Evolutionary conservation across 2,329 filamentous ascomycete species (phyloP).

Genomic region (Colletotrichum plurivorum): DNA sequence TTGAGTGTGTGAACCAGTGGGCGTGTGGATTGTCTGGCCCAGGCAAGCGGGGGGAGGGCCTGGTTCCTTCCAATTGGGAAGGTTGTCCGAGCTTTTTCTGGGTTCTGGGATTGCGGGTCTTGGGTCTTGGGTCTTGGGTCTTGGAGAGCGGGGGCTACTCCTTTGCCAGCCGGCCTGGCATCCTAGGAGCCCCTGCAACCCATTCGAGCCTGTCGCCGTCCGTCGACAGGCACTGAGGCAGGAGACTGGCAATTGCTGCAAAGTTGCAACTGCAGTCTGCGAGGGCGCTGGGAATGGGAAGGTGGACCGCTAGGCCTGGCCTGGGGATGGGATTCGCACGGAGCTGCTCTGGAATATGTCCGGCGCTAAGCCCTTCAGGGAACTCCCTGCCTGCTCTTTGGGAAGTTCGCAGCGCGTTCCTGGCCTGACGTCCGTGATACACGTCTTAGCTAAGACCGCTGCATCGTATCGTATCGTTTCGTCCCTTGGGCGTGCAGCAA

Average conservation of each 20-base stretch:
- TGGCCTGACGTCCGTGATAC: slow-evolving; percentile 35
- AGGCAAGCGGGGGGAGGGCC: slow-evolving; percentile 33
- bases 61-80: slow-evolving; percentile 40
- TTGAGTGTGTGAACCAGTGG: slow-evolving; percentile 7
- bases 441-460: slow-evolving; percentile 31
- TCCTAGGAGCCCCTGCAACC: neutral
- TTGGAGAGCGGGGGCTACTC: slow-evolving; percentile 16
- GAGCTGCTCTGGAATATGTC: slow-evolving; percentile 37
- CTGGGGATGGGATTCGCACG: slow-evolving; percentile 24
- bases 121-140: slow-evolving; percentile 26
- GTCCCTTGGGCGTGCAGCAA: slow-evolving; percentile 22
- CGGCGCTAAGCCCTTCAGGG: slow-evolving; percentile 22
- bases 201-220: slow-evolving; percentile 11
- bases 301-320: slow-evolving; percentile 6
- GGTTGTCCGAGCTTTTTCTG: slow-evolving; percentile 41
- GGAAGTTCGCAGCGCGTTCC: slow-evolving; percentile 21
- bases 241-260: no score
- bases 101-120: slow-evolving; percentile 25
- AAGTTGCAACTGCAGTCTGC: no score
- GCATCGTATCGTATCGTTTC: slow-evolving; percentile 1
- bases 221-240: neutral
- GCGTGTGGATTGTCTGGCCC: slow-evolving; percentile 12
- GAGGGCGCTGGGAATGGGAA: neutral
- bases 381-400: slow-evolving; percentile 6
- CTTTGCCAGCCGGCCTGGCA: no score